Evolutionary conservation across 192 early-diverging fungal species (phyloP), one percentile per base, ranked within the genome.

Genomic region (Coemansia furcata): DNA sequence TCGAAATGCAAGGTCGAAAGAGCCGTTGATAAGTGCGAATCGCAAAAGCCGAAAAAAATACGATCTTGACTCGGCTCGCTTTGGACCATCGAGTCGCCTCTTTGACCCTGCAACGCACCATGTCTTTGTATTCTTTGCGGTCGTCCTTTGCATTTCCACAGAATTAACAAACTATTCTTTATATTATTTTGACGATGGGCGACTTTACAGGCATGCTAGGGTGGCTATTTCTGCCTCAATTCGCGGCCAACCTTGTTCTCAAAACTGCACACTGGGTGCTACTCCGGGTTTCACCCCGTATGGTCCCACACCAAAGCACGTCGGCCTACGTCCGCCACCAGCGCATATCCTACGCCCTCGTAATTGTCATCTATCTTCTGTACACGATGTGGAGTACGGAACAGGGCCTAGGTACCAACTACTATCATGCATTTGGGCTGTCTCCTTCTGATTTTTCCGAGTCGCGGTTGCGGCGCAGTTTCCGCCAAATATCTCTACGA

Each of bases 401-500:
- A 35, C 60, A 60, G 49, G 55, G 33, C 10, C 62, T 84, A 30
- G 76, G 72, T 14, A 49, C 40, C 19, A 77, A 80, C 65, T 80
- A 63, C 49, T 84, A 84, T 69, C 69, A 75, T 37, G 64, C 75
- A 19, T 69, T 84, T n/a, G 83, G 78, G 7, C 46, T 84, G 23
- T 64, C 61, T 0, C 78, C 75, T 5, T 43, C 50, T n/a, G 32
- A 14, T 19, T 77, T 80, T 42, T 43, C 57, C 11, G 62, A 60
- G 36, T 40, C 43, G 4, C 66, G 72, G 63, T 69, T 80, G 11
- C 58, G 75, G 21, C 68, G 69, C 42, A 85, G 81, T 42, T 88
- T 85, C 66, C 77, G 86, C n/a, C 65, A 65, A 40, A 62, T 87
- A 61, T 88, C 89, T 32, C 77, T 92, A 7, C 67, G 65, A 40